phyloP scores from a whole-genome alignment of 192 early-diverging fungal genomes.

The Coemansia sp. region DNA sequence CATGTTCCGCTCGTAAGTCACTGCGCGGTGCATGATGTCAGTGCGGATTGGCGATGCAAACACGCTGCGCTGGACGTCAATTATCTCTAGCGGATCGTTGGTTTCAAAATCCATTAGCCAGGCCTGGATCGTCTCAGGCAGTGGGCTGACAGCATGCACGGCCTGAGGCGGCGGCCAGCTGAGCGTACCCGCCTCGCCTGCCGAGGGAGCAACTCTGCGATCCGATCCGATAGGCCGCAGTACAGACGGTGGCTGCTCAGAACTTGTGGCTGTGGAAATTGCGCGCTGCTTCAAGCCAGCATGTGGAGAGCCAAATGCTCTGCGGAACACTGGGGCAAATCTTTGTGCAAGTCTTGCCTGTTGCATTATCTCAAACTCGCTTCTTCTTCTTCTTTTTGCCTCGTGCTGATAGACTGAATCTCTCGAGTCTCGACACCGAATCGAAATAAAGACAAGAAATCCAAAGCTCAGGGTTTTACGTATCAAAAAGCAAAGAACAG shows the following conservation, averaged over 20 bases:
- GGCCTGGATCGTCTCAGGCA: slow-evolving; percentile 65
- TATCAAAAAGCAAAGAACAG: background rate
- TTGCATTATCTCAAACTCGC: slow-evolving; percentile 8
- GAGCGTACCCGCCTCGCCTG: slow-evolving; percentile 28
- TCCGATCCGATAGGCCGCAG: slow-evolving; percentile 47
- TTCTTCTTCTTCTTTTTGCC: background rate
- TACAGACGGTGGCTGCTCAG: slow-evolving; percentile 16
- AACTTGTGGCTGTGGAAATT: background rate
- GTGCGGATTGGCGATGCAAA: slow-evolving; percentile 75
- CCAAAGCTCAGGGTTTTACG: no score
- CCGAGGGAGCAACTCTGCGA: slow-evolving; percentile 40
- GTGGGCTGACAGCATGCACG: slow-evolving; percentile 34
- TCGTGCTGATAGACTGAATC: background rate
- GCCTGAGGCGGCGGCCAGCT: slow-evolving; percentile 45
- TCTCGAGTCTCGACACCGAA: no score
- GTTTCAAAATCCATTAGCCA: slow-evolving; percentile 78
- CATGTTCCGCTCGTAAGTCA: slow-evolving; percentile 85
- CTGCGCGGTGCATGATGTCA: slow-evolving; percentile 83
- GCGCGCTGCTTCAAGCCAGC: background rate
- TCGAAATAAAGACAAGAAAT: no score
- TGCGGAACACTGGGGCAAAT: slow-evolving; percentile 11
- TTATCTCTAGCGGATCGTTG: slow-evolving; percentile 69
- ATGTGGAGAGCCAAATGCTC: slow-evolving; percentile 1
- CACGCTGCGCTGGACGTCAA: slow-evolving; percentile 70
- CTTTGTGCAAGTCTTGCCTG: slow-evolving; percentile 8